Evolutionary conservation across 495 filamentous ascomycete species (phyloP).

Genomic region (Hypoxylon fragiforme): DNA sequence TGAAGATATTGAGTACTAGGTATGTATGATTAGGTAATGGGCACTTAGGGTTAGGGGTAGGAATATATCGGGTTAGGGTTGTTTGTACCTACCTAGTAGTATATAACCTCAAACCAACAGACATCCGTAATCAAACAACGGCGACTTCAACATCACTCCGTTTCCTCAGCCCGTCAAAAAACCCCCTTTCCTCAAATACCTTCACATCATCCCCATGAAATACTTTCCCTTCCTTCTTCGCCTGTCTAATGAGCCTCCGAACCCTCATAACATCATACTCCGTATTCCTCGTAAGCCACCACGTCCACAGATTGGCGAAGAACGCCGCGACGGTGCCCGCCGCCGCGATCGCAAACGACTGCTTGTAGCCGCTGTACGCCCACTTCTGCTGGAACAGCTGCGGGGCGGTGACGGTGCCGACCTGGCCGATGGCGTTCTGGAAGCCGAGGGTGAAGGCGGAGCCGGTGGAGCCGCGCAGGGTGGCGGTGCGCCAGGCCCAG

Average conservation of each 20-base stretch:
- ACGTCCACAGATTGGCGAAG: neutral
- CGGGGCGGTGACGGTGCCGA: neutral
- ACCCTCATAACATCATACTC: neutral
- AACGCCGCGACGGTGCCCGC: neutral
- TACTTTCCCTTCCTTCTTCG: neutral
- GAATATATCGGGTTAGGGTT: no score
- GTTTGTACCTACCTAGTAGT: no score
- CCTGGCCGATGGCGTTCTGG: neutral
- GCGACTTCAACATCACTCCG: neutral
- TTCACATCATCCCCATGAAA: neutral
- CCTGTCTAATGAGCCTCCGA: neutral
- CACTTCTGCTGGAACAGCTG: neutral
- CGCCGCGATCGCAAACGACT: neutral
- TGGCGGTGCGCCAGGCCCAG: neutral
- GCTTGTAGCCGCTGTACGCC: neutral
- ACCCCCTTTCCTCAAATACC: neutral
- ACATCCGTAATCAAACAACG: no score
- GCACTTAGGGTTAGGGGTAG: no score
- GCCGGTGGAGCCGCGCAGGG: neutral
- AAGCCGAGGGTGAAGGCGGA: neutral
- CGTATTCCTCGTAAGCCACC: neutral
- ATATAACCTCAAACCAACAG: no score
- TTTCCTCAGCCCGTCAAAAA: neutral
- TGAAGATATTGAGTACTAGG: no score
- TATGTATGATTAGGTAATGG: no score